Evolutionary conservation across 257 asterid genomes (phyloP).

Genomic region (Anisodus acutangulus): DNA sequence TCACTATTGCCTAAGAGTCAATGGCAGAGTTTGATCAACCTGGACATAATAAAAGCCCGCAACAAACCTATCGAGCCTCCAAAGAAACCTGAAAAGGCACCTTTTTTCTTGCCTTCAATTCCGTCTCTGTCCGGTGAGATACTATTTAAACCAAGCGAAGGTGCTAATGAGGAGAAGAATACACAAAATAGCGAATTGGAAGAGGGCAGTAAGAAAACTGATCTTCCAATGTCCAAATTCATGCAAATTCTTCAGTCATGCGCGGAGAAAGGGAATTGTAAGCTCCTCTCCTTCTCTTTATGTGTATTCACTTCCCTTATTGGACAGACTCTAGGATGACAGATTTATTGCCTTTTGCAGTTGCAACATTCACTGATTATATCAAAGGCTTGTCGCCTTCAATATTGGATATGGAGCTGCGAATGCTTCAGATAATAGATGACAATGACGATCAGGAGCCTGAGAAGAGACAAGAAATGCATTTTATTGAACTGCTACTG

Average conservation of each 20-base stretch:
- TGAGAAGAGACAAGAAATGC: constrained; percentile 60
- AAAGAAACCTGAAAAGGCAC: constrained; percentile 91
- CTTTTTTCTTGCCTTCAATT: constrained; percentile 84
- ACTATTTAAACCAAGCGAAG: constrained; percentile 60
- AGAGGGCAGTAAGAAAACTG: constrained; percentile 39
- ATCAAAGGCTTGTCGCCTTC: constrained; percentile 77
- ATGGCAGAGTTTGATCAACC: constrained; percentile 95
- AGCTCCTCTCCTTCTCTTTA: constrained; percentile 36
- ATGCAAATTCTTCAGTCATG: constrained; percentile 61
- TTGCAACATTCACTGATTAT: constrained; percentile 70
- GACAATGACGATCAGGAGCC: constrained; percentile 61
- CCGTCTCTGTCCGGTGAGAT: constrained; percentile 85
- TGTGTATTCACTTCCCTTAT: not conserved
- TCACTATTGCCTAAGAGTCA: constrained; percentile 87
- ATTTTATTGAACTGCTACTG: constrained; percentile 65
- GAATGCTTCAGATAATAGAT: constrained; percentile 87
- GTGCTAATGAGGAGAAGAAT: constrained; percentile 52
- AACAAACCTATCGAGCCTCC: constrained; percentile 98
- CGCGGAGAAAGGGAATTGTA: constrained; percentile 58
- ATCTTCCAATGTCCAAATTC: constrained; percentile 58
- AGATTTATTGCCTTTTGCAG: constrained; percentile 53
- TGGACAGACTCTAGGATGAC: constrained; percentile 20
- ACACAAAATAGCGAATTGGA: constrained; percentile 43
- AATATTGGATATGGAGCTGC: constrained; percentile 78
- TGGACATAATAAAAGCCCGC: constrained; percentile 83